phyloP scores from a whole-genome alignment of 805 yeast species.

The Priceomyces fermenticarens region DNA sequence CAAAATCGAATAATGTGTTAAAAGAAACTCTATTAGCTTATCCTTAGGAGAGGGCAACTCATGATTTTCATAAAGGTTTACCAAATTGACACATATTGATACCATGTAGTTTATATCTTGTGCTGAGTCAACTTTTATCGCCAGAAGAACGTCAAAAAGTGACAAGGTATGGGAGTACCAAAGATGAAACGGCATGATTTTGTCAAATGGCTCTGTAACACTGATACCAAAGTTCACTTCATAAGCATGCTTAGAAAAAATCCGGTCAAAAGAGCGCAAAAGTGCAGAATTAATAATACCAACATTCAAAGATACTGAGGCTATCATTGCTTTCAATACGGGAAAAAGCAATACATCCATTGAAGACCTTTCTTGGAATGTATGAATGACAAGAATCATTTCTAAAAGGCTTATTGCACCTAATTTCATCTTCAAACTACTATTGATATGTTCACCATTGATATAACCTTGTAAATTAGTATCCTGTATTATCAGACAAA shows the following conservation, averaged over 20 bases:
- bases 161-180: conserved; percentile 42
- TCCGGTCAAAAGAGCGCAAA: conserved; percentile 35
- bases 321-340: conserved; percentile 31
- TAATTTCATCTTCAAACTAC: conserved; percentile 11
- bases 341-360: conserved; percentile 16
- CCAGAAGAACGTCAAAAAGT: conserved; percentile 36
- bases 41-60: conserved; percentile 43
- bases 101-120: conserved; percentile 30
- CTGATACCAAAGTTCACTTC: conserved; percentile 11
- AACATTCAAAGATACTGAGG: conserved; percentile 31
- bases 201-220: conserved; percentile 14
- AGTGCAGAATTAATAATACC: conserved; percentile 39
- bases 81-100: conserved; percentile 34
- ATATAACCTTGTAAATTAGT: neutral
- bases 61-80: conserved; percentile 24
- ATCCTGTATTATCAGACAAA: conserved; percentile 14
- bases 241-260: conserved; percentile 29
- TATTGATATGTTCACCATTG: conserved; percentile 3
- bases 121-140: conserved; percentile 19
- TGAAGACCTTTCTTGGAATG: conserved; percentile 18
- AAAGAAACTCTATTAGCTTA: conserved; percentile 38
- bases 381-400: conserved; percentile 21
- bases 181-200: conserved; percentile 34
- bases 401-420: conserved; percentile 41
- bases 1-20: conserved; percentile 33